Evolutionary conservation across 2,329 filamentous ascomycete genomes (phyloP), one percentile per base, ranked within the genome.

Genomic region (Magnaporthiopsis rhizophila): DNA sequence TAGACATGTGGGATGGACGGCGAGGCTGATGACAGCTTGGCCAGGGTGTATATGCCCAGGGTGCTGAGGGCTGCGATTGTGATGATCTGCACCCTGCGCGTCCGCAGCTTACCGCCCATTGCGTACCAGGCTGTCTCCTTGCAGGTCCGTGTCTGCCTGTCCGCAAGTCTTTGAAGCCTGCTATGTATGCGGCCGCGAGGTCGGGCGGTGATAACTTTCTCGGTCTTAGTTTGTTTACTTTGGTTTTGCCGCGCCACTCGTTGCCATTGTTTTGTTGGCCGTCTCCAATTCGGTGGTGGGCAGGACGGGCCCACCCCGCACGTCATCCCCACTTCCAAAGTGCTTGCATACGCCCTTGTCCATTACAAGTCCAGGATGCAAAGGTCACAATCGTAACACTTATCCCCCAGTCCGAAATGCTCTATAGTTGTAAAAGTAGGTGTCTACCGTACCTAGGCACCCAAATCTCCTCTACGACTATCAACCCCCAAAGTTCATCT

Each of bases 401-500:
- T 9, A n/a, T n/a, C 45, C 45, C n/a, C 18, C 7, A 50, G 6
- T 50, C 45, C 7, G n/a, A 45, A 53, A 53, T n/a, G 18, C 21
- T 53, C 45, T 53, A 21, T 53, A 21, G 6, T 2, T 8, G 9
- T 53, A 53, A n/a, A n/a, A n/a, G n/a, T n/a, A n/a, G n/a, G n/a
- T n/a, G n/a, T n/a, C n/a, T n/a, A n/a, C n/a, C 7, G 4, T 9
- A 34, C 7, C 18, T 12, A 18, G 13, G 18, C 38, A 13, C 15
- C 38, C 38, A 18, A 21, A 4, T 28, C 32, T 53, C 24, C 26
- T 53, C n/a, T 4, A 3, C 3, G 24, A 32, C 60, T 8, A 57
- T 34, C 50, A 64, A 45, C 79, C 77, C 6, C 86, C 86, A 82
- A 99, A 98, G 75, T 97, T 83, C 90, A 98, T 96, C 83, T 96